phyloP scores from a whole-genome alignment of 768 basidiomycete genomes.

The Mycena albidolilacea region DNA sequence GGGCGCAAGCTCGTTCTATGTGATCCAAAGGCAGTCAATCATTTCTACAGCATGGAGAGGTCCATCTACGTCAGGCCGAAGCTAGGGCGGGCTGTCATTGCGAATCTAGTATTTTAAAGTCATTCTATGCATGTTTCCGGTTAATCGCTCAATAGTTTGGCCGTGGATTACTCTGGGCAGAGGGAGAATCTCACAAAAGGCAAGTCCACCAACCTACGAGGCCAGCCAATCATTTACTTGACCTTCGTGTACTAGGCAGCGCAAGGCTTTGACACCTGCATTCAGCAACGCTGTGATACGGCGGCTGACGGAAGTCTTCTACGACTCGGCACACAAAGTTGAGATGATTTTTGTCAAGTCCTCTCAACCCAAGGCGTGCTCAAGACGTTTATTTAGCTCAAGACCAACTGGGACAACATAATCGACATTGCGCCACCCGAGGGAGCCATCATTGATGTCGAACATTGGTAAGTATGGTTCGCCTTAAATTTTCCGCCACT shows the following conservation, averaged over 20 bases:
- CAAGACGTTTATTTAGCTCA: constrained; percentile 1
- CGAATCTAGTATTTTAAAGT: no score
- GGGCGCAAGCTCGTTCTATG: constrained; percentile 47
- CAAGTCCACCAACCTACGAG: neutral
- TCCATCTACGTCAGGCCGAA: constrained; percentile 56
- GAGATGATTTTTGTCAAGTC: neutral
- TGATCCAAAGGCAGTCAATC: constrained; percentile 55
- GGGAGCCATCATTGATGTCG: constrained; percentile 22
- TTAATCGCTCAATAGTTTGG: constrained; percentile 42
- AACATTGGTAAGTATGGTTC: constrained; percentile 12
- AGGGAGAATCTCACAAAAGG: constrained; percentile 52
- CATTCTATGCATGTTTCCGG: neutral
- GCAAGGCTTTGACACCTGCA: constrained; percentile 19
- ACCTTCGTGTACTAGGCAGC: constrained; percentile 4
- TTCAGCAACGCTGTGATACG: constrained; percentile 17
- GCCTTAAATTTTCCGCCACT: neutral
- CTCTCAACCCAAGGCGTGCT: neutral
- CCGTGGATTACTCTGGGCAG: constrained; percentile 50
- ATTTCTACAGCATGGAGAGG: constrained; percentile 66
- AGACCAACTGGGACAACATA: constrained; percentile 19
- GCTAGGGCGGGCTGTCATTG: constrained; percentile 35
- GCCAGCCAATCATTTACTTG: neutral
- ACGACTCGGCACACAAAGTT: constrained; percentile 23
- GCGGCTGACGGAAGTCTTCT: constrained; percentile 21
- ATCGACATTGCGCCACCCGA: constrained; percentile 6